Evolutionary conservation across 2,329 filamentous ascomycete genomes (phyloP).

Genomic region (Colletotrichum theobromicola): DNA sequence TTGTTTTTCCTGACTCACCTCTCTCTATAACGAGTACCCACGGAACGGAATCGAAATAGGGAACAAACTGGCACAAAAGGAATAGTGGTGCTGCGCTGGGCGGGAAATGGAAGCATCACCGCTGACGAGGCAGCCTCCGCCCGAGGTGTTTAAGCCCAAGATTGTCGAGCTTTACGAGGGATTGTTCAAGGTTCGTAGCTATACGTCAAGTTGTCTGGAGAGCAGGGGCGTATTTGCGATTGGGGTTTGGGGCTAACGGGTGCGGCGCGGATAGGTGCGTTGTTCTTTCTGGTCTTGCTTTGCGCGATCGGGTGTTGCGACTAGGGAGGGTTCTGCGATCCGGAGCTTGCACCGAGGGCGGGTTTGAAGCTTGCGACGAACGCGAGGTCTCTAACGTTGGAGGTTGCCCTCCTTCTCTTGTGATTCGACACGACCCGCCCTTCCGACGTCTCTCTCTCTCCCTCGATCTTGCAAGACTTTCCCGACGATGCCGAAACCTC

Average conservation of each 20-base stretch:
- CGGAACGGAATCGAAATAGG: neutral
- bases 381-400: neutral
- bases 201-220: neutral
- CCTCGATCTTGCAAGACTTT: neutral
- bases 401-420: neutral
- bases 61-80: neutral
- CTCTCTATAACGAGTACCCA: neutral
- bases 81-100: neutral
- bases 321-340: neutral
- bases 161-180: slow-evolving; percentile 88
- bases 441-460: neutral
- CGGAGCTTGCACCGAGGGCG: neutral
- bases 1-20: neutral
- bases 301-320: neutral
- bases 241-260: neutral
- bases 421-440: neutral
- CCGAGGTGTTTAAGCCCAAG: slow-evolving; percentile 92
- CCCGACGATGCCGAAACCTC: neutral
- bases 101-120: slow-evolving; percentile 83
- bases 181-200: slow-evolving; percentile 71
- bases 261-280: neutral
- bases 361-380: neutral
- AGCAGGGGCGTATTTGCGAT: neutral
- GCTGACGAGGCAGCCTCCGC: slow-evolving; percentile 88
- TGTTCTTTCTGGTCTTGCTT: neutral